Conservation (phyloP, 2,329 filamentous ascomycete species). For the Harringtonia lauricola region DNA sequence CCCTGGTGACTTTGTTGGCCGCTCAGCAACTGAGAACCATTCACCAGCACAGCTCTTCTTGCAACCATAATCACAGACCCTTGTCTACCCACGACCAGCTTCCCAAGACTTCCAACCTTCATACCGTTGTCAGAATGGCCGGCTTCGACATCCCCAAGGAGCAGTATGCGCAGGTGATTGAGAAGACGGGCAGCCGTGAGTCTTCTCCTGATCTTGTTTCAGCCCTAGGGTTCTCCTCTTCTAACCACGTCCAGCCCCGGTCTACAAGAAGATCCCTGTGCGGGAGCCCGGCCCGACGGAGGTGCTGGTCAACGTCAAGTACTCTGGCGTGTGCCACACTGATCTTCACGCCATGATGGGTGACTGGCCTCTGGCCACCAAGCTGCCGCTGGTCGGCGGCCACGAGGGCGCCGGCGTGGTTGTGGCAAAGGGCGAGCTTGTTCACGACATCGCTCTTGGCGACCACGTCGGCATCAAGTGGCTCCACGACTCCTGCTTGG, state of each 20-base stretch:
- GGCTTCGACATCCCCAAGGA: conserved; percentile 54
- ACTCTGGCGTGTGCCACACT: conserved; percentile 20
- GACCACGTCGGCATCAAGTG: conserved; percentile 87
- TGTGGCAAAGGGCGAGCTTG: conserved; percentile 66
- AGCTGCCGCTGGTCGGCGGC: conserved; percentile 33
- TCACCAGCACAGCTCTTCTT: neutral
- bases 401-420: conserved; percentile 75
- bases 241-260: conserved; percentile 35
- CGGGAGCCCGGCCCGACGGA: conserved; percentile 38
- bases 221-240: neutral
- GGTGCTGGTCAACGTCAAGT: conserved; percentile 21
- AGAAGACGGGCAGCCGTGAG: conserved; percentile 64
- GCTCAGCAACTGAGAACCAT: neutral
- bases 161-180: conserved; percentile 88
- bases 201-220: conserved; percentile 9
- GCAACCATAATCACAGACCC: neutral
- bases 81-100: neutral
- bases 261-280: conserved; percentile 66
- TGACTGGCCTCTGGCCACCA: conserved; percentile 16
- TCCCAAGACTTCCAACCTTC: neutral
- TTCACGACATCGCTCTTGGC: conserved; percentile 67
- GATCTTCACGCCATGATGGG: conserved; percentile 18
- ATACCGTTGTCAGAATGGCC: conserved; percentile 23
- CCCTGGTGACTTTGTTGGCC: neutral
- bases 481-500: conserved; percentile 79